Evolutionary conservation across 129 eudicot species (phyloP), one percentile per base, ranked within the genome.

Genomic region (Oenanthe sinensis): DNA sequence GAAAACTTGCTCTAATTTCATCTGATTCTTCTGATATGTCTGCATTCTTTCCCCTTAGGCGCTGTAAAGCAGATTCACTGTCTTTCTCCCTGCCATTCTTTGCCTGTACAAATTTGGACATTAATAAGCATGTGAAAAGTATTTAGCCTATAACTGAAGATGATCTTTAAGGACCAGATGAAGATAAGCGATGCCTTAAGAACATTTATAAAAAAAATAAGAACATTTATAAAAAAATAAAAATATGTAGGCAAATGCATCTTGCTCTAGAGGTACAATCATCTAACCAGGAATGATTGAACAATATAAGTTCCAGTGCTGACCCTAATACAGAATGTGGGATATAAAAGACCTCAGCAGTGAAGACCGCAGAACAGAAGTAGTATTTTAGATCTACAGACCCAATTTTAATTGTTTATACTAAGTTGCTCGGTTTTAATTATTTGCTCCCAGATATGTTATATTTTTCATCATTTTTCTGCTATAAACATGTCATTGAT

Each of bases 31-130:
- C 83, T 10, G 82, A 80, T 62, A 93, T 86, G 48, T 89, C 79
- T 13, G 89, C 89, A 60, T 87, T 83, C 74, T 84, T 50, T 52
- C 98, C 98, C 79, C 97, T 85, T 71, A 91, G 97, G 81, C 83
- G 60, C 69, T 83, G 91, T 69, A 95, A 82, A 82, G 96, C 84
- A 75, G 83, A 83, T 78, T 85, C 92, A 58, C 82, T 81, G 49
- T 86, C 93, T 78, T 87, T 80, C 90, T 91, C 85, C 46, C 37
- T 36, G 71, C 91, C 92, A 44, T 68, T 71, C 83, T 88, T 95
- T 16, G 92, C 93, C 98, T 93, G 92, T 69, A 83, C 72, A 82
- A 78, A 81, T 13, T 28, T 19, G 47, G 44, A 22, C 55, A 24
- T 6, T 54, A 19, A 43, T 36, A 47, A 70, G 28, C 71, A 78